Percentiles rank a stretch among this genome's conserved stretches.
Conservation (phyloP, 169 alveolate species). For the Eimeria praecox region DNA sequence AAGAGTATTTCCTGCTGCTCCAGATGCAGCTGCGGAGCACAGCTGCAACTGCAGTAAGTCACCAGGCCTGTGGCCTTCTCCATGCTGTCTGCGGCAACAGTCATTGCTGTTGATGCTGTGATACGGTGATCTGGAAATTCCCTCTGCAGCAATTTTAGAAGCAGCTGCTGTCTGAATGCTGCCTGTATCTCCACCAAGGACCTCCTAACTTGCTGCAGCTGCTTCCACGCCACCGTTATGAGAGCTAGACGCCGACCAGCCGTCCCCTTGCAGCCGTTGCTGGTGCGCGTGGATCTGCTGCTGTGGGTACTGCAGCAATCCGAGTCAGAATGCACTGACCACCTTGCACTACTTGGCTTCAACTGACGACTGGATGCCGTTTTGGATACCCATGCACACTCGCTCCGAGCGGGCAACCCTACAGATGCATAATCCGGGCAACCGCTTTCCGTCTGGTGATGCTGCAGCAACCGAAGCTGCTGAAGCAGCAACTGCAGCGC, state of each 20-base stretch:
- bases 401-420: neutral
- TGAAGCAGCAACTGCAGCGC: constrained; percentile 54
- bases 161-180: constrained; percentile 12
- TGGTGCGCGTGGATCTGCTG: constrained; percentile 42
- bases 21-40: constrained; percentile 55
- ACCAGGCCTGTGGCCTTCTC: neutral
- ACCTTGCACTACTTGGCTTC: neutral
- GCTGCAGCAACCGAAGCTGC: constrained; percentile 29
- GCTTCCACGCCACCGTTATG: constrained; percentile 17
- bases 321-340: constrained; percentile 16
- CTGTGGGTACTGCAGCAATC: constrained; percentile 52
- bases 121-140: constrained; percentile 32
- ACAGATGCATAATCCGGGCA: neutral
- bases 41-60: neutral
- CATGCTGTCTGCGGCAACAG: neutral
- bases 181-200: constrained; percentile 1
- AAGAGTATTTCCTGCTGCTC: constrained; percentile 65
- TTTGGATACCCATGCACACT: neutral
- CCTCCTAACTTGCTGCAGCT: constrained; percentile 20
- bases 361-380: neutral
- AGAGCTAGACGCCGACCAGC: constrained; percentile 22
- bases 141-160: constrained; percentile 36
- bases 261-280: constrained; percentile 9
- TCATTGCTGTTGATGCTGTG: constrained; percentile 2
- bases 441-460: neutral